These are phyloP conservation scores for Globisporangium uncinulatum DNA, from an alignment of 352 stramenopile genomes.

Conservation along the genomic window DNA sequence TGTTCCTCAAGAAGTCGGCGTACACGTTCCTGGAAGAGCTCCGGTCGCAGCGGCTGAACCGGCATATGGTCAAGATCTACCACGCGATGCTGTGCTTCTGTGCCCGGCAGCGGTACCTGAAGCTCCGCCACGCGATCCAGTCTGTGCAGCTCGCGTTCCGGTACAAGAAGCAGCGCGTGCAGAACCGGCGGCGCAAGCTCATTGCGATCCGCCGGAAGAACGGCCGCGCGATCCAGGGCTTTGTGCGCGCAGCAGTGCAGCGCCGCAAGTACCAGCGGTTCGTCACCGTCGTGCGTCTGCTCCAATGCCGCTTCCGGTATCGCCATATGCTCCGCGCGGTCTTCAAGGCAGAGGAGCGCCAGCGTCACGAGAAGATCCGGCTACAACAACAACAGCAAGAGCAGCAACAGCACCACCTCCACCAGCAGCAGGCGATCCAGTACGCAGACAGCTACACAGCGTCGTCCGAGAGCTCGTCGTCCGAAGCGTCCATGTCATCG, in stretches of 20 bases:
- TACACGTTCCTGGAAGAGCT: constrained; percentile 91
- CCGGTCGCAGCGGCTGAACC: constrained; percentile 53
- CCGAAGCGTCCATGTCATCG: constrained; percentile 47
- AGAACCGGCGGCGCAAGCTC: constrained; percentile 21
- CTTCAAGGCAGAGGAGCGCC: constrained; percentile 3
- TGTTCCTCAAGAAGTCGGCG: constrained; percentile 92
- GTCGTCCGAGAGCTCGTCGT: constrained; percentile 68
- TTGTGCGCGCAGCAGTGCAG: constrained; percentile 47
- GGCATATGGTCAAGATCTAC: constrained; percentile 74
- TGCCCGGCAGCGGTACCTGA: constrained; percentile 51
- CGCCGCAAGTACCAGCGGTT: constrained; percentile 52
- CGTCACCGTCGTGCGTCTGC: constrained; percentile 41
- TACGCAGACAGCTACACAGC: constrained; percentile 67
- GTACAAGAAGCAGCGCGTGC: constrained; percentile 38
- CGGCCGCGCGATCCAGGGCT: constrained; percentile 44
- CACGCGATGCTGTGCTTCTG: constrained; percentile 58
- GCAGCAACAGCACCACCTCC: constrained; percentile 19
- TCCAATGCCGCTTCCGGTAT: constrained; percentile 72
- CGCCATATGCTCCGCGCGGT: constrained; percentile 26
- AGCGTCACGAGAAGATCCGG: constrained; percentile 20
- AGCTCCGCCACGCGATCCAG: constrained; percentile 42
- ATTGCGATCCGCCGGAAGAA: constrained; percentile 34
- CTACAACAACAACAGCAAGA: constrained; percentile 21
- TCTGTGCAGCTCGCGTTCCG: constrained; percentile 58
- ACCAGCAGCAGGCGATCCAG: constrained; percentile 23